Percentiles rank a stretch among this genome's conserved stretches.
Evolutionary conservation across 2,329 filamentous ascomycete species (phyloP).

Genomic region (Xylariaceae sp.): DNA sequence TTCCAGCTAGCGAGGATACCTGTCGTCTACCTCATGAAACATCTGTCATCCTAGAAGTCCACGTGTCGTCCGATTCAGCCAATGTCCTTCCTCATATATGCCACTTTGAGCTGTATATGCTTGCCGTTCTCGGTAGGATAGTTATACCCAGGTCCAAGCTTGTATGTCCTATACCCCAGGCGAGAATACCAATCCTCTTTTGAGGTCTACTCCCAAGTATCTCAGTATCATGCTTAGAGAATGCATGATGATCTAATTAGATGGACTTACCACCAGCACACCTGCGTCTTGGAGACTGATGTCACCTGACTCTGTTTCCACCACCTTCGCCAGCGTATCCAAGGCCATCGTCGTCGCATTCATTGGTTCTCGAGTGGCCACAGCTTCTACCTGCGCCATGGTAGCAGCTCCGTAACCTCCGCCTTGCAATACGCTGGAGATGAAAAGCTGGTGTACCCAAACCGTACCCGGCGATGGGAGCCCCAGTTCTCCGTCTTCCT

Average conservation of each 20-base stretch:
- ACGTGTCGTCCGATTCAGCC: conserved; percentile 5
- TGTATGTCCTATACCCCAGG: conserved; percentile 25
- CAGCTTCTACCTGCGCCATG: conserved; percentile 34
- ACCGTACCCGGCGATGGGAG: conserved; percentile 30
- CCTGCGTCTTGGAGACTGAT: too few species aligned
- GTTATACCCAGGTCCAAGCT: conserved; percentile 17
- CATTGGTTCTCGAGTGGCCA: conserved; percentile 31
- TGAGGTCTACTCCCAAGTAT: conserved; percentile 16
- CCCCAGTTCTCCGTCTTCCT: conserved; percentile 29
- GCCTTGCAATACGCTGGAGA: conserved; percentile 37
- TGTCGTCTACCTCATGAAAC: conserved; percentile 5
- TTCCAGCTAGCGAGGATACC: not conserved
- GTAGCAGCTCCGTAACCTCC: conserved; percentile 34
- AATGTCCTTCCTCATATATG: conserved; percentile 27
- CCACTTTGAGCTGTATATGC: conserved; percentile 17
- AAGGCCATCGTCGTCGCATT: conserved; percentile 33
- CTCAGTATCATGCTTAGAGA: conserved; percentile 2
- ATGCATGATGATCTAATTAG: too few species aligned
- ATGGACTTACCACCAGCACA: conserved; percentile 28
- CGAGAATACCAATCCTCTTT: conserved; percentile 28
- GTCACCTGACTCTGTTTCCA: conserved; percentile 25
- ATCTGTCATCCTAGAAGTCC: conserved; percentile 2
- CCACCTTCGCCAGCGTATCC: conserved; percentile 32
- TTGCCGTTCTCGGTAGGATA: conserved; percentile 13
- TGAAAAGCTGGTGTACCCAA: conserved; percentile 40